Base-by-base conservation (phyloP, 2,329 filamentous ascomycete species). In the Fonsecaea pedrosoi region DNA sequence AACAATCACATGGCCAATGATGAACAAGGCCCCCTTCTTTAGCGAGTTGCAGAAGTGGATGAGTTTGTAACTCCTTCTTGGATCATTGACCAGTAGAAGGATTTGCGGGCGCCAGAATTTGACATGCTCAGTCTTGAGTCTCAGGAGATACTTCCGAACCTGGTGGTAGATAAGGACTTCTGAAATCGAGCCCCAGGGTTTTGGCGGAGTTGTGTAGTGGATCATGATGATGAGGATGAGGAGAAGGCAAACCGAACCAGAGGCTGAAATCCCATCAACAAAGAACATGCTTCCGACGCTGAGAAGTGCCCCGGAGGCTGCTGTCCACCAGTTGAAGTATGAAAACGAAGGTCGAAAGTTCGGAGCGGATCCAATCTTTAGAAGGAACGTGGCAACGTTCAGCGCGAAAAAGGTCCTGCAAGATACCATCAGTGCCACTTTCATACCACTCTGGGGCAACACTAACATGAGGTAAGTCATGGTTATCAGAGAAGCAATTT, bases 61-160 rank as follows among this genome's bases (percentile, higher is more conserved):
- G 48, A 96, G 84, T 50, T 91, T 89, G 61, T 91, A 92, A 75
- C 95, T 91, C 5, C 85, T 86, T n/a, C 92, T 85, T 3, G 92
- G 90, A 73, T 95, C 87, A 75, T 94, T 95, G 70, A 95, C 87
- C 61, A 96, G 86, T 0, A 96, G 83, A 56, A 96, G 86, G 53
- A 96, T 94, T 71, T 96, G 92, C 0, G 92, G 92, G 60, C 92
- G 85, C 92, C 93, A 96, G 76, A 96, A 96, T 74, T 96, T 96
- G 77, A 96, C 93, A 75, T 96, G 92, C 73, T 96, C 92, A 40
- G 92, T 92, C 58, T 88, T 89, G 35, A 96, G 81, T n/a, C 92
- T 87, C 35, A 96, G 82, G 35, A 96, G 80, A 74, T 96, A 96
- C 74, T 96, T 96, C 67, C 92, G 86, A 13, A 96, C 92, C 80